A percentile compares a stretch with the other conserved stretches of the same genome.
Evolutionary conservation across 805 yeast species (phyloP).

Genomic region (Wickerhamia fluorescens): DNA sequence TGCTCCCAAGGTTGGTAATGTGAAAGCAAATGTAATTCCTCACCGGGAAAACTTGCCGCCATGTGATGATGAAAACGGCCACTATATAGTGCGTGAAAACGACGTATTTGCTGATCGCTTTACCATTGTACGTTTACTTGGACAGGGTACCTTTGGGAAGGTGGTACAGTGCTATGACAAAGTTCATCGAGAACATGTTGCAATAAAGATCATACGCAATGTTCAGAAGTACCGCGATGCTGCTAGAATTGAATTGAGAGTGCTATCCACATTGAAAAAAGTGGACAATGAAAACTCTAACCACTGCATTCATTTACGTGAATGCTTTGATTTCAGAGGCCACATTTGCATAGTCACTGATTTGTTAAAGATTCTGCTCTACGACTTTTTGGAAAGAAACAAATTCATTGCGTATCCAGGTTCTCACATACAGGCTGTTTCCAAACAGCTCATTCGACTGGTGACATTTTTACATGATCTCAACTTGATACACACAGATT

Average conservation of each 20-base stretch:
- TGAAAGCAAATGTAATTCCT: slow-evolving; percentile 34
- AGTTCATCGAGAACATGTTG: slow-evolving; percentile 54
- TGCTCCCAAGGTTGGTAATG: slow-evolving; percentile 33
- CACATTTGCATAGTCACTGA: slow-evolving; percentile 95
- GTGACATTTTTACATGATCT: slow-evolving; percentile 87
- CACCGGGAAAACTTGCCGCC: slow-evolving; percentile 23
- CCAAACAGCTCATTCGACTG: slow-evolving; percentile 76
- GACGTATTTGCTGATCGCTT: slow-evolving; percentile 71
- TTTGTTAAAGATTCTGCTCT: slow-evolving; percentile 73
- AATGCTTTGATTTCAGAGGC: slow-evolving; percentile 86
- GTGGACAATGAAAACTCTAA: slow-evolving; percentile 62
- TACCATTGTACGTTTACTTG: slow-evolving; percentile 58
- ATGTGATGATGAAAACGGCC: slow-evolving; percentile 69
- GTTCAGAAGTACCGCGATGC: slow-evolving; percentile 95
- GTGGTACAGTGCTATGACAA: slow-evolving; percentile 79
- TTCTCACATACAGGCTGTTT: slow-evolving; percentile 81
- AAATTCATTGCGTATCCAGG: slow-evolving; percentile 89
- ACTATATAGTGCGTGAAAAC: slow-evolving; percentile 54
- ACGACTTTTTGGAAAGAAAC: slow-evolving; percentile 83
- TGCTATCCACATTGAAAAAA: slow-evolving; percentile 63
- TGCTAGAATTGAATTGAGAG: slow-evolving; percentile 83
- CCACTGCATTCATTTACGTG: slow-evolving; percentile 80
- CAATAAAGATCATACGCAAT: slow-evolving; percentile 87
- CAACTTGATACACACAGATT: slow-evolving; percentile 88
- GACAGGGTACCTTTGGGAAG: slow-evolving; percentile 92